Percentiles rank a stretch among this genome's conserved stretches.
Conservation (phyloP, 2,329 filamentous ascomycete species). For the Grosmannia huntii region DNA sequence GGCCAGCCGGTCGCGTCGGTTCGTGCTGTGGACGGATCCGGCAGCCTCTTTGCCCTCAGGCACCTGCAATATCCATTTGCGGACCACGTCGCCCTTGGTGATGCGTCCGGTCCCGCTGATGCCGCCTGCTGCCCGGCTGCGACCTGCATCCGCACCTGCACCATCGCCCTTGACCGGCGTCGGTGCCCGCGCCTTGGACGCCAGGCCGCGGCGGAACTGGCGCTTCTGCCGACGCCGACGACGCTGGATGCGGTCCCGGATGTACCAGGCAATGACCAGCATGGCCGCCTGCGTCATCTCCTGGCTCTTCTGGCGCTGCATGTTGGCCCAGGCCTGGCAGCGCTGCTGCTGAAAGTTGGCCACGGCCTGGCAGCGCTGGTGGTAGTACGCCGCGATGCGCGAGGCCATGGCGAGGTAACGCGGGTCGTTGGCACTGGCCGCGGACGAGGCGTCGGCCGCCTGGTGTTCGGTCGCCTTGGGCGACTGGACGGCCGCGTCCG, state of each 20-base stretch:
- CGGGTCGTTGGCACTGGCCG: slow-evolving; percentile 21
- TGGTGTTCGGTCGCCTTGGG: background rate
- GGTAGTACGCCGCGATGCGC: slow-evolving; percentile 34
- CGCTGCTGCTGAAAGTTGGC: slow-evolving; percentile 33
- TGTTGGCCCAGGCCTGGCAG: slow-evolving; percentile 33
- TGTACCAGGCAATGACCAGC: slow-evolving; percentile 36
- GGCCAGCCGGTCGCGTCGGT: slow-evolving; percentile 13
- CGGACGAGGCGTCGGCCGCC: background rate
- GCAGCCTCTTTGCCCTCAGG: slow-evolving; percentile 18
- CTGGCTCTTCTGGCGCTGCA: slow-evolving; percentile 33
- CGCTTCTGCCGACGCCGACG: slow-evolving; percentile 28
- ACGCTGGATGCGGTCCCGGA: slow-evolving; percentile 32
- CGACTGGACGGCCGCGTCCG: background rate
- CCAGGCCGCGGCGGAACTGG: slow-evolving; percentile 26
- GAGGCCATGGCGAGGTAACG: slow-evolving; percentile 32
- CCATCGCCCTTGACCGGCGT: background rate
- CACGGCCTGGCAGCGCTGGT: slow-evolving; percentile 33
- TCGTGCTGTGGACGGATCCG: slow-evolving; percentile 16
- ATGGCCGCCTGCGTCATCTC: slow-evolving; percentile 36
- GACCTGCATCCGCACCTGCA: background rate
- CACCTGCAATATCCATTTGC: slow-evolving; percentile 30
- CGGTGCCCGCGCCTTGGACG: background rate
- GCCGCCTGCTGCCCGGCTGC: background rate
- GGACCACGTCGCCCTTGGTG: slow-evolving; percentile 27
- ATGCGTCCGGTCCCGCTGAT: slow-evolving; percentile 8